Evolutionary conservation across 2,329 filamentous ascomycete genomes (phyloP).

Genomic region (Colletotrichum gloeosporioides): DNA sequence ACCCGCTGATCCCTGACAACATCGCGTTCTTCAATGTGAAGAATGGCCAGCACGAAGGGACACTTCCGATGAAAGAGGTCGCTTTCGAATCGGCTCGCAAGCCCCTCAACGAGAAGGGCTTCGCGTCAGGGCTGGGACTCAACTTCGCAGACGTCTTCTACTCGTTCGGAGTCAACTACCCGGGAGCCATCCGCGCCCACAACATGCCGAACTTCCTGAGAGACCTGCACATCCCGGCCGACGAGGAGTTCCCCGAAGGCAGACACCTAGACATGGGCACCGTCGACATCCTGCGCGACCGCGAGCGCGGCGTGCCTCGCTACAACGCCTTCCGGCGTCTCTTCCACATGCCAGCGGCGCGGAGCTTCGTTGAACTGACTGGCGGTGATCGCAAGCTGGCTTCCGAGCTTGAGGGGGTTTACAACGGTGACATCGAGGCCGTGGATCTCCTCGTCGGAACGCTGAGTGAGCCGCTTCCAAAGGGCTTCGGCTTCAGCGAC

Average conservation of each 20-base stretch:
- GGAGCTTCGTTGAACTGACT: background rate
- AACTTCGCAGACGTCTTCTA: constrained; percentile 45
- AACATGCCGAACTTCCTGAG: constrained; percentile 40
- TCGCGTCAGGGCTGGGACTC: constrained; percentile 39
- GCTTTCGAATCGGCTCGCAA: background rate
- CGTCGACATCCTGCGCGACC: constrained; percentile 50
- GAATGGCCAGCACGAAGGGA: background rate
- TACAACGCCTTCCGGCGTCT: constrained; percentile 51
- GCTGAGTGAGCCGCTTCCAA: constrained; percentile 45
- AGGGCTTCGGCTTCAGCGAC: constrained; percentile 52
- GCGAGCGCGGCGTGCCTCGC: constrained; percentile 50
- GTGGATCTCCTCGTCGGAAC: constrained; percentile 48
- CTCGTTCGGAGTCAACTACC: constrained; percentile 52
- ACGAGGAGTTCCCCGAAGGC: constrained; percentile 37
- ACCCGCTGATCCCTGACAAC: background rate
- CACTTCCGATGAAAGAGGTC: background rate
- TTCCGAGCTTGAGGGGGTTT: constrained; percentile 38
- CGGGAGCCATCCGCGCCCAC: constrained; percentile 46
- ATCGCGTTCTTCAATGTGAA: background rate
- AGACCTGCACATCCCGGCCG: constrained; percentile 33
- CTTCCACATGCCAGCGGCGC: constrained; percentile 25
- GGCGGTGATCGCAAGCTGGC: background rate
- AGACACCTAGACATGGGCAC: constrained; percentile 47
- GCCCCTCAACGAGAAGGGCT: background rate
- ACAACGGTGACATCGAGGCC: constrained; percentile 43